Base-by-base conservation (phyloP, 108 stramenopile genomes). In the Discostella stelligeroides region DNA sequence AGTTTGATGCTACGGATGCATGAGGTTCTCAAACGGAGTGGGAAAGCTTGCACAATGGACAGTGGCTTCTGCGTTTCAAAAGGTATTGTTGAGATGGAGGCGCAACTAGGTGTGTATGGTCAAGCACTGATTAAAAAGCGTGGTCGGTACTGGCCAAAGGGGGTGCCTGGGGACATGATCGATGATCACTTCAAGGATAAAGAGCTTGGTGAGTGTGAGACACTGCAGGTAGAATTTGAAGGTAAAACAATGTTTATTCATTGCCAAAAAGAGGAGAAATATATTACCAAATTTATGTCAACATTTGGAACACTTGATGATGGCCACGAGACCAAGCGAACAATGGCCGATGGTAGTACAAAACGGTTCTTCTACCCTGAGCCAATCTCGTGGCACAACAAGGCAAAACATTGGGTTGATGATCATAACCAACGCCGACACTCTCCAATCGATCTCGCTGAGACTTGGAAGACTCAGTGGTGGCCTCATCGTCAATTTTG, bases 21-120 rank as follows among this genome's bases (percentile, higher is more conserved):
- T 7, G 38, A 50, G 58, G 30, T 60, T 23, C 18, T 73, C 1
- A 57, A 39, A 18, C 24, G 51, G 29, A 72, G 50, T 15, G 71
- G 71, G 18, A 66, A 65, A 28, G 53, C 10, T 28, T 77, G n/a
- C 41, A 42, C 41, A 42, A 42, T 42, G 41, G 81, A 82, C 63
- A 75, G 73, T 64, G 74, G 81, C 20, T 82, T 75, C 50, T 81
- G 73, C 63, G 73, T 81, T 10, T 42, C 51, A 12, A 61, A 70
- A 57, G 73, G 68, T 29, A 60, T 81, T 21, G 47, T 63, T 18
- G 68, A 74, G 59, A 34, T 74, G 60, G 15, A 20, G 12, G 41
- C 41, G 20, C 50, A 61, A 18, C 66, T 42, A 42, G 80, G 80
- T 38, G 80, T 81, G 10, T 74, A 66, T 63, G 80, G 24, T 20